These are phyloP conservation scores for Sporopachydermia quercuum DNA, from an alignment of 805 yeast species.

Conservation along the genomic window DNA sequence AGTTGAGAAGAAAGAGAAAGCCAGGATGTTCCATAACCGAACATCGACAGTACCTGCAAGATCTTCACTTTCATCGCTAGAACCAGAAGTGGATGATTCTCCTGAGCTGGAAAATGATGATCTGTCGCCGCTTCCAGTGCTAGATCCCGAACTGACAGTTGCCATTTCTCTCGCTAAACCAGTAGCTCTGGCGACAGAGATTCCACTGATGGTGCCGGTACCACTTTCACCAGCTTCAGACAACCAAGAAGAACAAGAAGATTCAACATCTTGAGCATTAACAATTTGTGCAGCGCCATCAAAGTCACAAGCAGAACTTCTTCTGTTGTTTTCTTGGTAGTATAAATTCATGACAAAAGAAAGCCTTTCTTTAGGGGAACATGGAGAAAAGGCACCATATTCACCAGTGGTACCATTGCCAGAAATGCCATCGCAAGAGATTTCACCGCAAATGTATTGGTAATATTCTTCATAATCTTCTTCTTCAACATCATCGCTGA, in stretches of 20 bases:
- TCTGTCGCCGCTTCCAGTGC: conserved; percentile 6
- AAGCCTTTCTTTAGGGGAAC: conserved; percentile 55
- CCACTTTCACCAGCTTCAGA: conserved; percentile 60
- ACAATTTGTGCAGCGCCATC: conserved; percentile 49
- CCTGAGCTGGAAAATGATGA: conserved; percentile 13
- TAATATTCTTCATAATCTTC: conserved; percentile 49
- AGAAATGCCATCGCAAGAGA: conserved; percentile 47
- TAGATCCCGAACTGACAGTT: conserved; percentile 14
- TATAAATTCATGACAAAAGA: conserved; percentile 53
- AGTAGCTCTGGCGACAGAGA: conserved; percentile 19
- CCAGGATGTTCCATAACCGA: conserved; percentile 5
- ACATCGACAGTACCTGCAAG: conserved; percentile 15
- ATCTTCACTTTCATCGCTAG: conserved; percentile 12
- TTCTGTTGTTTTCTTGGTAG: conserved; percentile 31
- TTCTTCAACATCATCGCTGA: conserved; percentile 31
- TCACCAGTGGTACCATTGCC: conserved; percentile 48
- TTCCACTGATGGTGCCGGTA: conserved; percentile 37
- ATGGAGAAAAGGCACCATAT: conserved; percentile 65
- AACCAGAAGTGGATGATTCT: conserved; percentile 9
- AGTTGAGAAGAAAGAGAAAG: conserved; percentile 22
- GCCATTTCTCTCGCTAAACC: conserved; percentile 12
- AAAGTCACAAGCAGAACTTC: conserved; percentile 50
- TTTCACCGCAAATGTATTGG: conserved; percentile 37
- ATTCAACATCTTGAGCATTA: conserved; percentile 25
- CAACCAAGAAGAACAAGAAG: conserved; percentile 38